phyloP scores from a whole-genome alignment of 108 stramenopile species.

The Asterionellopsis glacialis region DNA sequence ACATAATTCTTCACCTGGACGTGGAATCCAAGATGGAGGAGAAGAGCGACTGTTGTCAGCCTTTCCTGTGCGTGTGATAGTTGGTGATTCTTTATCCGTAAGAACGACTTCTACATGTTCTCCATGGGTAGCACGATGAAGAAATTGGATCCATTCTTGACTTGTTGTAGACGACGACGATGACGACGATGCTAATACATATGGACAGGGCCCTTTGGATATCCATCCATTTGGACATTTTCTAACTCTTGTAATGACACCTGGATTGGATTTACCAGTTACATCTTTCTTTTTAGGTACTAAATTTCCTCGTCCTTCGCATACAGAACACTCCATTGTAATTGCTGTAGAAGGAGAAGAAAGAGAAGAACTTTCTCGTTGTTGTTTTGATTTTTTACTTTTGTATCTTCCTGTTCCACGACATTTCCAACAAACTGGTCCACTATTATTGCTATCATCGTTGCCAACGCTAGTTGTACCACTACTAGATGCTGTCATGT shows the following conservation, averaged over 20 bases:
- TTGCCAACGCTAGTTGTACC: no score
- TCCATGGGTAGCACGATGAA: background rate
- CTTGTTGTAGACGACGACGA: background rate
- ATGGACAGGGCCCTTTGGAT: constrained; percentile 24
- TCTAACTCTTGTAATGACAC: constrained; percentile 18
- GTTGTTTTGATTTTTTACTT: constrained; percentile 9
- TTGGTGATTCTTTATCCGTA: constrained; percentile 12
- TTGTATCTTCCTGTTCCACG: constrained; percentile 16
- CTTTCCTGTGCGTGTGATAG: constrained; percentile 4
- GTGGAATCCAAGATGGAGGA: constrained; percentile 40
- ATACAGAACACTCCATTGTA: constrained; percentile 34
- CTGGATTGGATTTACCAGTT: constrained; percentile 12
- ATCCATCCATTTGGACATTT: constrained; percentile 22
- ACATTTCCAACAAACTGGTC: constrained; percentile 68
- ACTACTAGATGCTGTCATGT: no score
- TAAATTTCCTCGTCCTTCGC: constrained; percentile 30
- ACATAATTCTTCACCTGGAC: constrained; percentile 58
- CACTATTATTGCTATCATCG: background rate
- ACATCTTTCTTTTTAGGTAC: constrained; percentile 22
- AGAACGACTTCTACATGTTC: background rate
- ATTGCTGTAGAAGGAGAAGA: no score
- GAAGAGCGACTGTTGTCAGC: background rate
- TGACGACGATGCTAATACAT: background rate
- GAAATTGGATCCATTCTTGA: background rate
- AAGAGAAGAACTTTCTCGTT: no score